Conservation (phyloP, 2,329 filamentous ascomycete species). For the Fusarium equiseti region DNA sequence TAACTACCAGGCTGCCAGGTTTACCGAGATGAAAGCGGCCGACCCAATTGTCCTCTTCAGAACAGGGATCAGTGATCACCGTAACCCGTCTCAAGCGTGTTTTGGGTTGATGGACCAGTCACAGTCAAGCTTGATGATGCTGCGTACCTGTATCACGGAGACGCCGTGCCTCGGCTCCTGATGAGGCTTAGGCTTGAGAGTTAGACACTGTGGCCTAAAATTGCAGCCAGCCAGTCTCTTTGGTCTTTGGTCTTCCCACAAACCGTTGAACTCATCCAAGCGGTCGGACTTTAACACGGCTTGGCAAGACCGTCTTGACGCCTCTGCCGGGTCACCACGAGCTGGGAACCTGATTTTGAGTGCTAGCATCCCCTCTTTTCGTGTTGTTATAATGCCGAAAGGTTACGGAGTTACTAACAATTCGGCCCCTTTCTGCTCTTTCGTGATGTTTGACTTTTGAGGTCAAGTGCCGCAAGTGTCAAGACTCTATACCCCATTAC, state of each 20-base stretch:
- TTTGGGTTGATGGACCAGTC: conserved; percentile 38
- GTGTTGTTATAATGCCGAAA: conserved; percentile 12
- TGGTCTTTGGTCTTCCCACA: neutral
- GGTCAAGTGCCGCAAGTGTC: conserved; percentile 11
- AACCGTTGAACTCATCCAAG: conserved; percentile 29
- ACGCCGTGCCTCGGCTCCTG: conserved; percentile 44
- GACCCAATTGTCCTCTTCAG: conserved; percentile 30
- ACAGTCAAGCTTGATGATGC: conserved; percentile 11
- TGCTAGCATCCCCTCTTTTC: neutral
- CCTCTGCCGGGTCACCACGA: conserved; percentile 26
- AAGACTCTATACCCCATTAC: neutral
- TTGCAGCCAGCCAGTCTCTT: conserved; percentile 7
- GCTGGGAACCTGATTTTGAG: conserved; percentile 32
- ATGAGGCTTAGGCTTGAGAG: conserved; percentile 18
- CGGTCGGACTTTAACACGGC: conserved; percentile 33
- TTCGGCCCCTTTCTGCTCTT: neutral
- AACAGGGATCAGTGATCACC: conserved; percentile 32
- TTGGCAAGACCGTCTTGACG: conserved; percentile 23
- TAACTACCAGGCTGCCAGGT: conserved; percentile 6
- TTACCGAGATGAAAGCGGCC: conserved; percentile 39
- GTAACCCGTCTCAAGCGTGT: conserved; percentile 44
- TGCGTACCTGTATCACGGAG: conserved; percentile 36
- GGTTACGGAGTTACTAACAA: neutral
- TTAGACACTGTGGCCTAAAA: neutral
- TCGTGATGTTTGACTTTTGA: conserved; percentile 1